A percentile compares a stretch with the other conserved stretches of the same genome.
Evolutionary conservation across 2,329 filamentous ascomycete species (phyloP).

Genomic region (Arthrobotrys musiformis): DNA sequence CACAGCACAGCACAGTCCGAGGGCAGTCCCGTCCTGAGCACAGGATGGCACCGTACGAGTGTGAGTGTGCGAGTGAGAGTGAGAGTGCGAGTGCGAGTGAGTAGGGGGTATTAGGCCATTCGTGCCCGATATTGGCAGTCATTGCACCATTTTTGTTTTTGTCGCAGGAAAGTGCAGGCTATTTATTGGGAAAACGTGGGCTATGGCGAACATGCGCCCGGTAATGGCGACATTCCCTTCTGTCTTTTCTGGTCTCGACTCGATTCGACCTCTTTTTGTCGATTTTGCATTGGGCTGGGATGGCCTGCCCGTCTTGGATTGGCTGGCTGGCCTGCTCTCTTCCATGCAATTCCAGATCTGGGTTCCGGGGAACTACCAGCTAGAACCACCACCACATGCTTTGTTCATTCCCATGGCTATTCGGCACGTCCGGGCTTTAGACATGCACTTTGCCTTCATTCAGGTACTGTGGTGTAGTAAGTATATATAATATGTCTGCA

Average conservation of each 20-base stretch:
- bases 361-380: background rate
- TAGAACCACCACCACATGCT: too few relatives aligned
- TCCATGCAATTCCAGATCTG: background rate
- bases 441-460: too few relatives aligned
- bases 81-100: background rate
- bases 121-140: constrained; percentile 17
- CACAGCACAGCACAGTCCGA: background rate
- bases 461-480: too few relatives aligned
- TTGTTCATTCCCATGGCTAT: too few relatives aligned
- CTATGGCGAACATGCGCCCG: constrained; percentile 47
- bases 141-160: constrained; percentile 30
- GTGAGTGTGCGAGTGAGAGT: background rate
- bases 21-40: too few relatives aligned
- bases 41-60: too few relatives aligned
- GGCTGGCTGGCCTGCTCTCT: too few relatives aligned
- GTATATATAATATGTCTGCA: too few relatives aligned
- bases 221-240: constrained; percentile 49
- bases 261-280: too few relatives aligned
- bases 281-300: background rate
- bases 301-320: background rate
- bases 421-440: too few relatives aligned
- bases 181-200: constrained; percentile 27
- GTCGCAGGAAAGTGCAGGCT: constrained; percentile 15
- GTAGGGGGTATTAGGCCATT: constrained; percentile 6
- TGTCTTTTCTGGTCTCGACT: background rate